Evolutionary conservation across 139 green algal genomes (phyloP), one percentile per base, ranked within the genome.

Genomic region (Edaphochlamys debaryana): DNA sequence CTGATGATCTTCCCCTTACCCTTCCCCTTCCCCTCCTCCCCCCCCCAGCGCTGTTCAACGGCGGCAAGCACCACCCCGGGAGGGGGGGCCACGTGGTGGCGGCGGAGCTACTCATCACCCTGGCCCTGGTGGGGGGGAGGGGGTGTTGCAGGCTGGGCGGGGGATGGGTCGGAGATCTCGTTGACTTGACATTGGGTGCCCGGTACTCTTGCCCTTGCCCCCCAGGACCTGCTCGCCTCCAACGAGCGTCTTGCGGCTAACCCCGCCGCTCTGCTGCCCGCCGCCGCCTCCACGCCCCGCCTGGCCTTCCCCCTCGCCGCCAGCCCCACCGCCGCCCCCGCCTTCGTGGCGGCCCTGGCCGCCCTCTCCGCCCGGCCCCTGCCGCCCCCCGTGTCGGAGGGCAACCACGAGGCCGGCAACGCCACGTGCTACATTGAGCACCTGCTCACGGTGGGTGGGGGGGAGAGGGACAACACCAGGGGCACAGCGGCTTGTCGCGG

Each of bases 51-150:
- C 45, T 81, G 20, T 81, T 63, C 30, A 81, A 71, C 58, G 41
- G 74, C 27, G 74, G 74, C 38, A 67, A 63, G 36, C 66, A 81
- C 56, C 74, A 81, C 60, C 74, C 74, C 29, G 74, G 74, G 11
- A 29, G 60, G 19, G 74, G 74, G 0, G 74, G 60, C 30, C 74
- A 81, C 62, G 74, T 81, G 58, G 74, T 81, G 40, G 42, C 45
- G 4, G 34, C 74, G 40, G 74, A 81, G 74, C 56, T 81, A 38
- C 58, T 81, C 74, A 81, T 81, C 30, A 72, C 74, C 20, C 42
- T 81, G 56, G 6, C 37, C 23, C 74, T 54, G 74, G 74, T 81
- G 58, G 30, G 73, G 30, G 17, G 30, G 6, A 19, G 60, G 11
- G 11, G 37, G 30, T 20, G 0, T 0, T 67, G 29, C 9, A 67